Evolutionary conservation across 2,329 filamentous ascomycete genomes (phyloP).

Genomic region (Ceratocystis destructans): DNA sequence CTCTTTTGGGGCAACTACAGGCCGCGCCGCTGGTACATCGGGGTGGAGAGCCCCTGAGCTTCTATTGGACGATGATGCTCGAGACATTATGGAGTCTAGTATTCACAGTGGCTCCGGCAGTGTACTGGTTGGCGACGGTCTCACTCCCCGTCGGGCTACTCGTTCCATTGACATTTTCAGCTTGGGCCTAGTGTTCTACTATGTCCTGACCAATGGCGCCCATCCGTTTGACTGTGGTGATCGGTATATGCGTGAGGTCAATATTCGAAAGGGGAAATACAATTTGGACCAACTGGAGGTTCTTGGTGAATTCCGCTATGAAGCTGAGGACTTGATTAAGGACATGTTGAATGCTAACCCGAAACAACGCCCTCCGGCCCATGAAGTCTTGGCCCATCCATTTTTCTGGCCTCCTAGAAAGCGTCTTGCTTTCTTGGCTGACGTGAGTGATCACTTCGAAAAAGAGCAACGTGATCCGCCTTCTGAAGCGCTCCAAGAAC

Average conservation of each 20-base stretch:
- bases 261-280: conserved; percentile 83
- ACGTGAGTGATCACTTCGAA: conserved; percentile 93
- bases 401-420: conserved; percentile 95
- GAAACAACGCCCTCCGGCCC: conserved; percentile 52
- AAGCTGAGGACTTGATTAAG: conserved; percentile 74
- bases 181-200: conserved; percentile 94
- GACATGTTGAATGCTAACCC: conserved; percentile 56
- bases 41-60: conserved; percentile 96
- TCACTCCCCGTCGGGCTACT: conserved; percentile 57
- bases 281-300: conserved; percentile 56
- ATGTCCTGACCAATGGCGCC: conserved; percentile 81
- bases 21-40: conserved; percentile 81
- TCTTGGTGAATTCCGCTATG: conserved; percentile 70
- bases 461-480: conserved; percentile 77
- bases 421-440: conserved; percentile 81
- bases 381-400: conserved; percentile 75
- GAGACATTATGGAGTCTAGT: conserved; percentile 22
- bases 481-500: conserved; percentile 48
- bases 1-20: conserved; percentile 86
- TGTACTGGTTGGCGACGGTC: conserved; percentile 37
- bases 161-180: conserved; percentile 97
- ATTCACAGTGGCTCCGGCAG: conserved; percentile 41
- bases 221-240: conserved; percentile 94
- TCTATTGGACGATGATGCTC: conserved; percentile 62
- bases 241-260: conserved; percentile 89